A percentile compares a stretch with the other conserved stretches of the same genome.
Evolutionary conservation across 768 basidiomycete species (phyloP).

Genomic region (Pleurotus platypus): DNA sequence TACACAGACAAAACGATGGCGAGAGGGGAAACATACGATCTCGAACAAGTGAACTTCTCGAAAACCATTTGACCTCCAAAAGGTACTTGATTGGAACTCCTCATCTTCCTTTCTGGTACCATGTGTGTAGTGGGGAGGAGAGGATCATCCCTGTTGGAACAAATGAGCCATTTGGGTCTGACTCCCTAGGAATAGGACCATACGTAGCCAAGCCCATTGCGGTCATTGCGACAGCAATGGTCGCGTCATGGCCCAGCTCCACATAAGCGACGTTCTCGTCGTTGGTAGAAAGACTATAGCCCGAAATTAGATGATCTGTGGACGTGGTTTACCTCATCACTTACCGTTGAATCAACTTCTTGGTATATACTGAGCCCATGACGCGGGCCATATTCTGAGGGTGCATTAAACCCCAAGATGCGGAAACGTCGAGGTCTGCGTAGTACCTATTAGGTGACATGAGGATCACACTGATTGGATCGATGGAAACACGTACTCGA

Average conservation of each 20-base stretch:
- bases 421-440: constrained; percentile 33
- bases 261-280: constrained; percentile 29
- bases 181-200: neutral
- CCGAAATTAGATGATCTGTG: constrained; percentile 9
- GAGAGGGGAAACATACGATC: constrained; percentile 20
- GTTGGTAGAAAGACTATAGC: constrained; percentile 27
- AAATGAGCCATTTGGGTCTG: neutral
- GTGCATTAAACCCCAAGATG: constrained; percentile 30
- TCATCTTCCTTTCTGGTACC: constrained; percentile 26
- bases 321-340: neutral
- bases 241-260: constrained; percentile 40
- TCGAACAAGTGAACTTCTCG: constrained; percentile 35
- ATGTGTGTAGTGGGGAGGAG: constrained; percentile 24
- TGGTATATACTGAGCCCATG: constrained; percentile 34
- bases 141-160: constrained; percentile 24
- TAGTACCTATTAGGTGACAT: constrained; percentile 26
- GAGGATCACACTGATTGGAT: neutral
- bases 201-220: constrained; percentile 35
- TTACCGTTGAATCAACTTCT: constrained; percentile 34
- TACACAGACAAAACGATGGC: neutral
- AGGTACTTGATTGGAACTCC: constrained; percentile 35
- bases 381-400: constrained; percentile 26
- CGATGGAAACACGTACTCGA: constrained; percentile 25
- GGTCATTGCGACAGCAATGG: constrained; percentile 32
- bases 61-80: constrained; percentile 41